Evolutionary conservation across 495 filamentous ascomycete genomes (phyloP).

Genomic region (Massariosphaeria phaeospora): DNA sequence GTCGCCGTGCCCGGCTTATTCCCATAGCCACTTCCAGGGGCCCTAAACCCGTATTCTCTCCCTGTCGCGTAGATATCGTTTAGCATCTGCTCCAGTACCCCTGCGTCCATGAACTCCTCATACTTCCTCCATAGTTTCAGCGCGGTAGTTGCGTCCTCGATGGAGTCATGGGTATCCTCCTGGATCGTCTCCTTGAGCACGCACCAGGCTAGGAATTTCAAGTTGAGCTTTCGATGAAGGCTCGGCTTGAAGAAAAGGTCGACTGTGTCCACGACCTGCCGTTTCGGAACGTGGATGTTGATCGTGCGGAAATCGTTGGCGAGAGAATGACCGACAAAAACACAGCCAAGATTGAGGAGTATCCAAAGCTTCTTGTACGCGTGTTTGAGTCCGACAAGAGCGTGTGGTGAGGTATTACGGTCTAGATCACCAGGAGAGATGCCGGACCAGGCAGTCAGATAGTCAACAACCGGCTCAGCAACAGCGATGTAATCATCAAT

Average conservation of each 20-base stretch:
- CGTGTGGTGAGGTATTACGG: conserved; percentile 63
- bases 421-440: conserved; percentile 83
- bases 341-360: conserved; percentile 85
- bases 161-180: conserved; percentile 79
- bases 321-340: conserved; percentile 90
- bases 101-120: conserved; percentile 78
- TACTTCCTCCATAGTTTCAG: conserved; percentile 87
- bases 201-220: conserved; percentile 83
- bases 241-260: conserved; percentile 73
- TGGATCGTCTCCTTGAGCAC: conserved; percentile 91
- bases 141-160: conserved; percentile 89
- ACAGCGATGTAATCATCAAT: conserved; percentile 96
- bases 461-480: conserved; percentile 88
- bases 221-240: conserved; percentile 67
- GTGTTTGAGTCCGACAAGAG: conserved; percentile 77
- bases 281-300: conserved; percentile 90
- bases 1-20: neutral
- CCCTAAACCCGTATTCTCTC: conserved; percentile 67
- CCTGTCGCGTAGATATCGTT: conserved; percentile 74
- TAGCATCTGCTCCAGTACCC: conserved; percentile 70
- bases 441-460: conserved; percentile 87
- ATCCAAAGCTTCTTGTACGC: conserved; percentile 99
- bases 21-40: conserved; percentile 45
- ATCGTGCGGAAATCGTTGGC: conserved; percentile 94
- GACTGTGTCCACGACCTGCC: conserved; percentile 89